Conservation (phyloP, 2,329 filamentous ascomycete genomes). For the Talaromyces rugulosus region DNA sequence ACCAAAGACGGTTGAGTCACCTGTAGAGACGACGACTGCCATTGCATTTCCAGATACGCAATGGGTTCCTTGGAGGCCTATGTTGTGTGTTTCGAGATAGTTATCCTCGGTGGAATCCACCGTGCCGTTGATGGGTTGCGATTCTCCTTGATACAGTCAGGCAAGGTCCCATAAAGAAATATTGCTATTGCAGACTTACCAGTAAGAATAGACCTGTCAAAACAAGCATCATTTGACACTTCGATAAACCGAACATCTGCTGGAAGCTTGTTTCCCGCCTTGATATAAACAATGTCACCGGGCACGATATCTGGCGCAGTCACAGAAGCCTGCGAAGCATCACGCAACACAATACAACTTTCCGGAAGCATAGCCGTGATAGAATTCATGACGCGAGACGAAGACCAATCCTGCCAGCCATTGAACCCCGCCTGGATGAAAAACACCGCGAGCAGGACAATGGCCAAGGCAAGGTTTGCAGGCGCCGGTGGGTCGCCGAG, state of each 20-base stretch:
- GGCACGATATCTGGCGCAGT: constrained; percentile 62
- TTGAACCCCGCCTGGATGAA: constrained; percentile 66
- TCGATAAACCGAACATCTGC: constrained; percentile 69
- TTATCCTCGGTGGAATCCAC: constrained; percentile 67
- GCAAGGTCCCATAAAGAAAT: background rate
- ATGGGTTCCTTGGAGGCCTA: constrained; percentile 75
- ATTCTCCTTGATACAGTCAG: constrained; percentile 50
- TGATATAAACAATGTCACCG: constrained; percentile 65
- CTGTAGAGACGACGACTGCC: constrained; percentile 67
- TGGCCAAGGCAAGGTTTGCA: constrained; percentile 69
- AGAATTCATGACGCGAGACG: constrained; percentile 70
- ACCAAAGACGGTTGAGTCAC: constrained; percentile 70
- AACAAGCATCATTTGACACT: constrained; percentile 64
- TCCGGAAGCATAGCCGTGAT: constrained; percentile 79
- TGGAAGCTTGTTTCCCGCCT: constrained; percentile 68
- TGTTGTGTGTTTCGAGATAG: constrained; percentile 71
- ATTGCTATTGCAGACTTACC: background rate
- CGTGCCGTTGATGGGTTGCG: constrained; percentile 59
- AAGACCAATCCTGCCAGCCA: constrained; percentile 71
- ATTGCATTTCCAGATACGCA: constrained; percentile 65
- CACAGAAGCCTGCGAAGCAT: constrained; percentile 49
- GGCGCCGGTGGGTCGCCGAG: constrained; percentile 65
- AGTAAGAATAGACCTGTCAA: constrained; percentile 70
- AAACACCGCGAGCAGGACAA: constrained; percentile 68
- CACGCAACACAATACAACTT: constrained; percentile 61